Conservation (phyloP, 1,284 basidiomycete genomes). For the Leucoagaricus sp. region DNA sequence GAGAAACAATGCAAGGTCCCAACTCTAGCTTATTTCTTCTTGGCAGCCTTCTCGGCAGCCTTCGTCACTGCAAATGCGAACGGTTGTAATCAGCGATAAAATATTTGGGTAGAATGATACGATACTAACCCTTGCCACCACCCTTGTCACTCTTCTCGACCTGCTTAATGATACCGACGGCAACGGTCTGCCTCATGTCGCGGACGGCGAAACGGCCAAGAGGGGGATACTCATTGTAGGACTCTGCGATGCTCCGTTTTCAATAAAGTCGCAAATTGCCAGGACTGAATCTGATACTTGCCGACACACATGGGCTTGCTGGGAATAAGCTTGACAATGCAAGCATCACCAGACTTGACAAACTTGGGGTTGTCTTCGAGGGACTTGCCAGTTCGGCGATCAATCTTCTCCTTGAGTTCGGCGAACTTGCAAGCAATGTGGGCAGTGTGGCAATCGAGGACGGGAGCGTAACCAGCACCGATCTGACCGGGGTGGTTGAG, state of each 20-base stretch:
- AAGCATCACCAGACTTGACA: conserved; percentile 95
- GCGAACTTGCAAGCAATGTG: conserved; percentile 99
- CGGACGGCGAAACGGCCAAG: conserved; percentile 98
- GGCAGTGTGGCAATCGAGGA: conserved; percentile 99
- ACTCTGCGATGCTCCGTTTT: conserved; percentile 50
- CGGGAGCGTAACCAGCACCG: conserved; percentile 95
- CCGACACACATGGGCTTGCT: conserved; percentile 82
- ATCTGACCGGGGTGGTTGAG: conserved; percentile 99
- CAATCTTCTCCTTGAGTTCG: conserved; percentile 98
- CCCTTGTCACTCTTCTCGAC: conserved; percentile 92
- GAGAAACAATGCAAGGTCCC: conserved; percentile 42
- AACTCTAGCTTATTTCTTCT: conserved; percentile 94
- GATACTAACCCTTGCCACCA: conserved; percentile 77
- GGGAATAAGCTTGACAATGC: conserved; percentile 97
- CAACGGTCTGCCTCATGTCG: conserved; percentile 98
- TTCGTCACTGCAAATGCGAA: conserved; percentile 71
- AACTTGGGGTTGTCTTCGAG: conserved; percentile 92
- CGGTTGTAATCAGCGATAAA: conserved; percentile 12
- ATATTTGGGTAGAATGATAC: conserved; percentile 3
- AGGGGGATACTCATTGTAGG: conserved; percentile 98
- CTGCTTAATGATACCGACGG: conserved; percentile 96
- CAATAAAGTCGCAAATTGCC: background rate
- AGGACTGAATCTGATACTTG: background rate
- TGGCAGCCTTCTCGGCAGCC: conserved; percentile 93
- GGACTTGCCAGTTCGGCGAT: conserved; percentile 95